These are phyloP conservation scores for Prillingera fragicola DNA, from an alignment of 1,284 basidiomycete species.

Conservation along the genomic window DNA sequence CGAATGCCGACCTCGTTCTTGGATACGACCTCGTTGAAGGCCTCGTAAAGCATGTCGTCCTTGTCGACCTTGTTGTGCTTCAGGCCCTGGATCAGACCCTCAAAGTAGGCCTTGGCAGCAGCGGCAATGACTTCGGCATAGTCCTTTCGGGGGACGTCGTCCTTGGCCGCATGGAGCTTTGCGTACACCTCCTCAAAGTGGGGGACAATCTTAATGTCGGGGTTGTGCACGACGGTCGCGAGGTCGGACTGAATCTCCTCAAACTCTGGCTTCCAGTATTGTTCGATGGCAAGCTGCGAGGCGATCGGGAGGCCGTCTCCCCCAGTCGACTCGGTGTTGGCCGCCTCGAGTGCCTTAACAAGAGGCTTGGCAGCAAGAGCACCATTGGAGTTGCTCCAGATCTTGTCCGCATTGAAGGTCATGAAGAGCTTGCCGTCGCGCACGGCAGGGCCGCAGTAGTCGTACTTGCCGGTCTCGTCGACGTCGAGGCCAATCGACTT, in stretches of 20 bases:
- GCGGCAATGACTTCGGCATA: too few species aligned
- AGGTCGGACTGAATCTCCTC: not conserved
- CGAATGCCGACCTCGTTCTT: slow-evolving; percentile 3
- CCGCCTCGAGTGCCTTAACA: not conserved
- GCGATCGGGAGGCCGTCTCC: not conserved
- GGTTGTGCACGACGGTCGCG: not conserved
- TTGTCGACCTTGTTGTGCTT: slow-evolving; percentile 1
- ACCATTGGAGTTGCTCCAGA: slow-evolving; percentile 1
- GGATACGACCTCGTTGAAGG: slow-evolving; percentile 3
- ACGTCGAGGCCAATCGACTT: slow-evolving; percentile 1
- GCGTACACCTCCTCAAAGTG: not conserved
- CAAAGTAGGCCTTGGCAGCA: slow-evolving; percentile 1
- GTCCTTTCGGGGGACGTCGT: too few species aligned
- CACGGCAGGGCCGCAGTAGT: slow-evolving; percentile 5
- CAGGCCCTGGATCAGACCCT: not conserved
- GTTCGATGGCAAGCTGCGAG: not conserved
- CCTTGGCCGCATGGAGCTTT: too few species aligned
- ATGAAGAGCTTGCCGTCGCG: slow-evolving; percentile 4
- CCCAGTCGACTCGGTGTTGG: too few species aligned
- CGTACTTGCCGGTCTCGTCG: slow-evolving; percentile 2
- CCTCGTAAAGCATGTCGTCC: slow-evolving; percentile 11
- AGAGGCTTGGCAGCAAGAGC: not conserved
- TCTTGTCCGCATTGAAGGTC: not conserved
- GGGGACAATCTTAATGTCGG: slow-evolving; percentile 3
- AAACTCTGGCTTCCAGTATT: not conserved